Base-by-base conservation (phyloP, 2,329 filamentous ascomycete species). In the Fusarium buxicola region DNA sequence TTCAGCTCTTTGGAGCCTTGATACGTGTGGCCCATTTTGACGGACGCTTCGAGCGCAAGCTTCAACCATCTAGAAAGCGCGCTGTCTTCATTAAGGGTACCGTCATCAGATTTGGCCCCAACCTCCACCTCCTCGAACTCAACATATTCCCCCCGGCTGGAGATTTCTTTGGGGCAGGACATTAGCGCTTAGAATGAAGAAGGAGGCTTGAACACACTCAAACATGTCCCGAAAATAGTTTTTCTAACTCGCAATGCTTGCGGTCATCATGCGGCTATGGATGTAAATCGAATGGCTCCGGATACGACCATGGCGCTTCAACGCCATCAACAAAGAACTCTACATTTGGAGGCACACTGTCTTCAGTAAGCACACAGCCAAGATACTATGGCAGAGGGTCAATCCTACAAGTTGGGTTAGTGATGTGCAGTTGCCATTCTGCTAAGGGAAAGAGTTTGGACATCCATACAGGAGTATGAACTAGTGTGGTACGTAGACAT, bases 91-190 rank as follows among this genome's bases (percentile, higher is more conserved):
- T 10, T 21, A 0, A 62, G 59, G 3, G 59, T 58, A 1, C 27
- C 25, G 2, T 62, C 59, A 1, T 62, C 59, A 0, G 59, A 62
- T 7, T 36, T 2, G 0, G 58, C 34, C 0, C 21, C 11, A 2
- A 53, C 58, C 1, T 30, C 34, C 2, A 11, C 49, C 5, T 62
- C 59, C 15, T 62, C 58, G 3, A 62, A 13, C 2, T 62, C 59
- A 1, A 36, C 9, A 1, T 36, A 62, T 2, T 2, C 52, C 59
- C 0, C 56, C 56, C 1, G 58, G 58, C 0, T 30, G 8, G 0
- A 62, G 41, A 15, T 32, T 46, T 2, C 58, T 62, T 0, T n/a
- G 0, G 1, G 9, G 6, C 57, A 5, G 61, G 58, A 2, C 1
- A 0, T 3, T 7, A 1, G n/a, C 0, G 4, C 15, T n/a, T 25